Base-by-base conservation (phyloP, 192 early-diverging fungal species). In the Podila epigama region DNA sequence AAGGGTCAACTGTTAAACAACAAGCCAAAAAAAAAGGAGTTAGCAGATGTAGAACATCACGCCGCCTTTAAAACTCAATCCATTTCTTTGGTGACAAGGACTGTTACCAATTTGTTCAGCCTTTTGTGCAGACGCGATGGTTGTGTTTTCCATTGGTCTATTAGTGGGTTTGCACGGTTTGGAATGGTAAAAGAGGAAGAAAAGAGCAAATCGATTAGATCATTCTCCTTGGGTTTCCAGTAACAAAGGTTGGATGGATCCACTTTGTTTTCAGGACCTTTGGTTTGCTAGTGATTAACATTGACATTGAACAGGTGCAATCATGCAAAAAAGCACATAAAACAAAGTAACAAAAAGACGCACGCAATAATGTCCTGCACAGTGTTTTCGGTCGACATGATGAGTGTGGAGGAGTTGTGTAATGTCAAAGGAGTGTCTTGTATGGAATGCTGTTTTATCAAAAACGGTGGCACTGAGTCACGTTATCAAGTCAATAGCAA, bases 1-100 rank as follows among this genome's bases (percentile, higher is more conserved):
- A 99, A 37, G 97, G 97, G 22, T 91, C 94, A 35, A 99, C 88
- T 68, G 82, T 90, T 28, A 85, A 86, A 15, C 27, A 41, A 48
- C 1, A 54, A 29, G 20, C 0, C 20, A 52, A 54, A 37, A 37
- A 37, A 48, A 31, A 50, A 50, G 12, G 29, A 27, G 42, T 35
- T 31, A 48, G 0, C 4, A 20, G 12, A 22, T 18, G 0, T 32
- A 62, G 3, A 50, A 22, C 2, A 22, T 33, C 2, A 33, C 5
- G 12, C 25, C 9, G 18, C 48, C 22, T 54, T 28, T 32, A 15
- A 25, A 12, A 18, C 12, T 11, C 25, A 22, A 5, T 28, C 51
- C 11, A 16, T 22, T 4, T 32, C 27, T 11, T 12, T 54, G 52
- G 10, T 54, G n/a, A 13, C 25, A 54, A 54, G 52, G 22, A 15